Base-by-base conservation (phyloP, 2,329 filamentous ascomycete species). In the Periconia sp. region DNA sequence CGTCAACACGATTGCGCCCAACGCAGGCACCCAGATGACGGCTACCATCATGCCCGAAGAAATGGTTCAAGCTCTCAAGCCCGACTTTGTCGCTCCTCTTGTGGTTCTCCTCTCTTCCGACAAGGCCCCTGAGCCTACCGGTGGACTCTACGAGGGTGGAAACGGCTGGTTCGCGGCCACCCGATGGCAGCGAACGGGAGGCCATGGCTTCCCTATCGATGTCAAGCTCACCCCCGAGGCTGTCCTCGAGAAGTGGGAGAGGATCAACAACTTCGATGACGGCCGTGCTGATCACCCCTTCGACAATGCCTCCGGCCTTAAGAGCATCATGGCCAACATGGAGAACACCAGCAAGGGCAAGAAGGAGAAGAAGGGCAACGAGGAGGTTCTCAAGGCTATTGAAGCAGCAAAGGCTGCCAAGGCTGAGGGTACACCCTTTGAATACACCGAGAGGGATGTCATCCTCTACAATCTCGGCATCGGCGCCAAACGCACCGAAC, bases 21-120 rank as follows among this genome's bases (percentile, higher is more conserved):
- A 97, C 70, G 94, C 94, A 40, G 94, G 94, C 65, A 99, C 94
- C 43, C 87, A 88, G 72, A 94, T 99, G 90, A 99, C 94, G 52
- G 85, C 87, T 63, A 93, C 90, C 47, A 90, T 99, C 73, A 85
- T 99, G 82, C 94, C 94, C 30, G 92, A 96, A 77, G 94, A 99
- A 80, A 86, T 97, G 80, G 92, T 99, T 17, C 92, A 97, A 80
- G 93, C 94, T 44, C 96, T 99, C 83, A 99, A 97, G 86, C 94
- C 94, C 55, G 93, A 97, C 72, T 97, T 96, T 77, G 92, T 99
- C 74, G 94, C 94, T 49, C 94, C 94, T 56, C 79, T 97, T 37
- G 92, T 99, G 48, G 86, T 93, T 51, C 86, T 92, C 42, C 89
- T 99, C 53, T 91, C 86, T 73, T 88, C 85, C 14, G 94, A 99